phyloP scores from a whole-genome alignment of 192 early-diverging fungal genomes.

The Chytriomyces hyalinus region DNA sequence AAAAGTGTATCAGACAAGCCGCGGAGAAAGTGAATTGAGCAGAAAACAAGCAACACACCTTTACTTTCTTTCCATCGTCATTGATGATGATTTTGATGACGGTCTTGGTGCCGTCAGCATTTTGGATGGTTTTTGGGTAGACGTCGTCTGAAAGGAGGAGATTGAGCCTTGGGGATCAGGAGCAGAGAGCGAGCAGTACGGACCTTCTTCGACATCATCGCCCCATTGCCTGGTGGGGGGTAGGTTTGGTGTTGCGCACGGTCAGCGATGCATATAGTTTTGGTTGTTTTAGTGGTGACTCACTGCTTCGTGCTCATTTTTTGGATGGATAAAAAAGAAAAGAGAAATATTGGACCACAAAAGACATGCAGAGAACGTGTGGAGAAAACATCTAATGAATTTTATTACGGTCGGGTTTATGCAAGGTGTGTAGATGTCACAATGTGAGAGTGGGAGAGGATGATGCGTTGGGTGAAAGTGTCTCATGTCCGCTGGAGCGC shows the following conservation, averaged over 20 bases:
- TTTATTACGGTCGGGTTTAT: too few relatives aligned
- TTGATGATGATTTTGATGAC: slow-evolving; percentile 83
- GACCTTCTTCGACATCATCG: slow-evolving; percentile 33
- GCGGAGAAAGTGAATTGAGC: too few relatives aligned
- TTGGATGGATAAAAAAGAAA: slow-evolving; percentile 8
- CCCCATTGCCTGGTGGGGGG: slow-evolving; percentile 28
- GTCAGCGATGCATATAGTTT: background rate
- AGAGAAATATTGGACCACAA: slow-evolving; percentile 3
- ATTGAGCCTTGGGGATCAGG: background rate
- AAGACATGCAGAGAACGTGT: background rate
- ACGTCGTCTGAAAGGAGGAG: background rate
- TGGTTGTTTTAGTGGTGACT: background rate
- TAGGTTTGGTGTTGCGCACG: background rate
- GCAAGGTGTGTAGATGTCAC: too few relatives aligned
- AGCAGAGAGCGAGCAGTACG: background rate
- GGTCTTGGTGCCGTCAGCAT: slow-evolving; percentile 75
- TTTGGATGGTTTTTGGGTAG: slow-evolving; percentile 67
- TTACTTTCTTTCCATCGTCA: slow-evolving; percentile 91
- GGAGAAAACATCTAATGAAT: background rate
- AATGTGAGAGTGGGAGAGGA: too few relatives aligned
- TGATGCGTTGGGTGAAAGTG: background rate
- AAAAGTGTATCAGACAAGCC: too few relatives aligned
- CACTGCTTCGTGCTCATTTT: background rate
- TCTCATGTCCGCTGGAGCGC: background rate
- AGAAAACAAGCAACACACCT: slow-evolving; percentile 38